Evolutionary conservation across 2,329 filamentous ascomycete species (phyloP).

Genomic region (Alternaria viburni): DNA sequence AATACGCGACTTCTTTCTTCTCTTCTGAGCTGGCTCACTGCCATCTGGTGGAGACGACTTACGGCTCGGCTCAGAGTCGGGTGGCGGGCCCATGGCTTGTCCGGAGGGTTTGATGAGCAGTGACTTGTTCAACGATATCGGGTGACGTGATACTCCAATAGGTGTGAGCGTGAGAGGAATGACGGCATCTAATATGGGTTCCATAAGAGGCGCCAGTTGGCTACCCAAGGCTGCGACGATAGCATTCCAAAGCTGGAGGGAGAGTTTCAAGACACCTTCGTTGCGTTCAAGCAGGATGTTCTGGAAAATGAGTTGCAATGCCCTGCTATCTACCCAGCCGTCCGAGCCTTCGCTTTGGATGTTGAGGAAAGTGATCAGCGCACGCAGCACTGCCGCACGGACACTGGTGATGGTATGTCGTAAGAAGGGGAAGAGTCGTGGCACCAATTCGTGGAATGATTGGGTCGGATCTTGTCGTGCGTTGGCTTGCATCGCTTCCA

Average conservation of each 20-base stretch:
- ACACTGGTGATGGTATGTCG: constrained; percentile 97
- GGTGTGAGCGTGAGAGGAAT: constrained; percentile 86
- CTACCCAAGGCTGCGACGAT: constrained; percentile 73
- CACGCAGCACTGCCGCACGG: constrained; percentile 88
- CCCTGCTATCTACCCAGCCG: constrained; percentile 91
- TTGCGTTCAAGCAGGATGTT: constrained; percentile 95
- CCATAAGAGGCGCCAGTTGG: constrained; percentile 74
- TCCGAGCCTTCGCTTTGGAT: constrained; percentile 80
- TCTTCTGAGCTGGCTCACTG: constrained; percentile 69
- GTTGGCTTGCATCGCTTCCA: constrained; percentile 92
- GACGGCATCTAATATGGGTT: constrained; percentile 77
- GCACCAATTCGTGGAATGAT: constrained; percentile 90
- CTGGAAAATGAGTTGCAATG: constrained; percentile 88
- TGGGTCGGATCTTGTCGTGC: constrained; percentile 79
- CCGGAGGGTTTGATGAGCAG: constrained; percentile 95
- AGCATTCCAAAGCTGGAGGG: constrained; percentile 85
- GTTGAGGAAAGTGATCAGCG: constrained; percentile 88
- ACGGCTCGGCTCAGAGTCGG: constrained; percentile 29
- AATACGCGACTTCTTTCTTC: constrained; percentile 81
- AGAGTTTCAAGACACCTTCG: constrained; percentile 78
- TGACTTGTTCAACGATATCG: constrained; percentile 87
- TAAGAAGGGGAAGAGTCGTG: constrained; percentile 92
- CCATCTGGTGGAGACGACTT: constrained; percentile 44
- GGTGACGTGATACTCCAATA: constrained; percentile 88
- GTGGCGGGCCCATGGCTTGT: constrained; percentile 71